These are phyloP conservation scores for Ascocoryne sarcoides DNA, from an alignment of 2,329 filamentous ascomycete species.

Conservation along the genomic window DNA sequence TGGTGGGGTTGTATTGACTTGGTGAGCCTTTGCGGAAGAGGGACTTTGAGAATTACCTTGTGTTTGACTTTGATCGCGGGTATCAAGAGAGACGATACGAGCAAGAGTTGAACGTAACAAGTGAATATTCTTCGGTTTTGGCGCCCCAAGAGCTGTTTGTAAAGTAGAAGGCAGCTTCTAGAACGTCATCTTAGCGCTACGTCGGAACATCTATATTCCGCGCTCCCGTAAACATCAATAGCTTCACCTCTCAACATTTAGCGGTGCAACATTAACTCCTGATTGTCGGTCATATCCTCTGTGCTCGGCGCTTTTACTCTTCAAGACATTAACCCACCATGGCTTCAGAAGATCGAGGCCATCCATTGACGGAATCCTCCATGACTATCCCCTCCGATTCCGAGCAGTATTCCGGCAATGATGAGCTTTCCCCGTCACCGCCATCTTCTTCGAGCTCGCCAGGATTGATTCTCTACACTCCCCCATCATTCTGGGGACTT, in stretches of 20 bases:
- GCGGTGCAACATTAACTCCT: not conserved
- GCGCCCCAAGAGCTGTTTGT: too few species aligned
- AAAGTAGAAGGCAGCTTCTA: conserved; percentile 13
- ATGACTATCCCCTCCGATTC: conserved; percentile 75
- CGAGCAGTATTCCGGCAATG: conserved; percentile 67
- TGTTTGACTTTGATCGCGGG: too few species aligned
- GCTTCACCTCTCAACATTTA: conserved; percentile 4
- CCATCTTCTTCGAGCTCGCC: conserved; percentile 52
- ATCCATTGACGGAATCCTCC: conserved; percentile 60
- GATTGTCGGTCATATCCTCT: too few species aligned
- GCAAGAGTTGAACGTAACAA: too few species aligned
- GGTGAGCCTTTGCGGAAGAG: too few species aligned
- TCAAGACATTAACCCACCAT: too few species aligned
- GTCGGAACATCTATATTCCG: too few species aligned
- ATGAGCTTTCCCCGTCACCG: conserved; percentile 52
- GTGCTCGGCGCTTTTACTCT: too few species aligned
- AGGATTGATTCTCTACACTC: conserved; percentile 76
- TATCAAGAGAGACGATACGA: too few species aligned
- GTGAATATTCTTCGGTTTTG: too few species aligned
- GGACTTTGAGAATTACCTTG: too few species aligned
- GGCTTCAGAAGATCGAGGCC: conserved; percentile 41
- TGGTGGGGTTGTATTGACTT: conserved; percentile 2
- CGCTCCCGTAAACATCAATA: conserved; percentile 9
- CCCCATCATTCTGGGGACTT: conserved; percentile 79
- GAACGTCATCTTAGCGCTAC: conserved; percentile 8